Base-by-base conservation (phyloP, 495 filamentous ascomycete genomes). In the Talaromyces stipitatus region DNA sequence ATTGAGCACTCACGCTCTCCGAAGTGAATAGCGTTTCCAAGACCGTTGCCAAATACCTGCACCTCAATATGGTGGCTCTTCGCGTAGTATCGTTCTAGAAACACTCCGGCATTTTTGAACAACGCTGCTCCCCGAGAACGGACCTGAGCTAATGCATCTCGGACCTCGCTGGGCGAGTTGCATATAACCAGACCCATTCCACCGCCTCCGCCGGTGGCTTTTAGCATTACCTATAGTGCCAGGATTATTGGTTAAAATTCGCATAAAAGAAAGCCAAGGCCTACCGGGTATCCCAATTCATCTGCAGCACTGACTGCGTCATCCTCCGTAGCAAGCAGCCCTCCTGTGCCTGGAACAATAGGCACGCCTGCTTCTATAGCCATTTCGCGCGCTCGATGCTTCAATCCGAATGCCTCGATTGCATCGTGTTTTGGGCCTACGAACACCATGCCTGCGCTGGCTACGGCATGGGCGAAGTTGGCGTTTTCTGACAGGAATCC, bases 401-500 rank as follows among this genome's bases (percentile, higher is more conserved):
- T 86, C 9, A 83, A 57, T 3, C 83, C 83, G 58, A 85, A 80
- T 0, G 70, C 67, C 45, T 78, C 69, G 18, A 86, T 85, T 20
- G 68, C 66, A 32, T 81, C 72, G 3, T 80, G 68, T 27, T 66
- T 69, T 11, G 83, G 82, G 0, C 83, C 83, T 10, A 78, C 73
- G 61, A 80, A 85, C 1, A 67, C 69, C 57, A 85, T 65, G 1
- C 79, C 82, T n/a, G 78, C 77, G 20, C 66, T 60, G 9, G 64
- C 58, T 7, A 80, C 75, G 0, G 67, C 58, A 47, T 67, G 57
- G 0, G 83, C 82, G 61, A 86, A 85, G 28, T 77, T 73, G 2
- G 72, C 72, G 67, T 85, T 85, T 47, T 86, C 83, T 3, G 73
- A 78, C 22, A 86, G 63, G 54, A 84, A 85, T 0, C 80, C 80